Base-by-base conservation (phyloP, 1,284 basidiomycete species). In the Malassezia nana region DNA sequence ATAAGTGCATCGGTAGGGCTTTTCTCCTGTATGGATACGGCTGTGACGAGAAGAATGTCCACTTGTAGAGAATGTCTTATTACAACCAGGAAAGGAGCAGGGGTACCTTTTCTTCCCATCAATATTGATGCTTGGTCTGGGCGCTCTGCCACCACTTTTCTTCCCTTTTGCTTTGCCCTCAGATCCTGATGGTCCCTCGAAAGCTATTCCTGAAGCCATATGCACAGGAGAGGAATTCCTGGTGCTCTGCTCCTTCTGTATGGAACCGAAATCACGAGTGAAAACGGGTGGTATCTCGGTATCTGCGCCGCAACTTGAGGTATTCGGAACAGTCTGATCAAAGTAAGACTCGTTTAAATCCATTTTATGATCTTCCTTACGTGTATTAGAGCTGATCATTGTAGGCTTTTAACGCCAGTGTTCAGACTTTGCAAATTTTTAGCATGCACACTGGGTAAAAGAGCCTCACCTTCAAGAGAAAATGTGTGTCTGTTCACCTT, bases 21-120 rank as follows among this genome's bases (percentile, higher is more conserved):
- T 66, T 50, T 64, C 63, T 22, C 66, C 68, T 7, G 86, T 88
- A 75, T 89, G 86, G 10, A 87, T 72, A 18, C 85, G 79, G 22
- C 83, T 80, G 72, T 89, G 86, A 44, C 86, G 80, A 0, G 86
- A 84, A 18, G 88, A 81, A 67, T 89, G 87, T 29, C 86, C 86
- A 64, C 82, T 84, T 39, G 86, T 89, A 48, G 84, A 86, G 75
- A 89, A 89, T 1, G 81, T 80, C 48, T 83, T 81, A 10, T 83
- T 81, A 66, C 84, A 85, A 6, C 79, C 82, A 2, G 75, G 63
- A 29, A 66, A 64, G 20, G 63, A 59, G 66, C 84, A 85, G 24
- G 82, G 75, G 60, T 85, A 83, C 48, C 69, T 58, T 50, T 70
- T 72, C 75, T 78, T 76, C 43, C 78, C 51, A 16, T 57, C 62